Base-by-base conservation (phyloP, 345 rosid genomes). In the Boechera retrofracta region DNA sequence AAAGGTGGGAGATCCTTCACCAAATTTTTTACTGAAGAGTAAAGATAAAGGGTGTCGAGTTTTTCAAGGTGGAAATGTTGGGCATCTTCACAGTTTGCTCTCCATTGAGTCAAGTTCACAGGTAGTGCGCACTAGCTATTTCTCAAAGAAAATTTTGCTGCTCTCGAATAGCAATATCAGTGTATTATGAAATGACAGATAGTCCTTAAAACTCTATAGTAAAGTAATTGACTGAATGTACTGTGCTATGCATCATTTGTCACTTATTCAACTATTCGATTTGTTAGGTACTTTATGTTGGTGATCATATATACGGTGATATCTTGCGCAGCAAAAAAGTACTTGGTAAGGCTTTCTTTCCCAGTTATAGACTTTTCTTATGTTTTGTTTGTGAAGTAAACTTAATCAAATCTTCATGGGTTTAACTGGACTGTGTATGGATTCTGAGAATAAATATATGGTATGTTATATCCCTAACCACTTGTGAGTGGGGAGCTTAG, bases 241-340 rank as follows among this genome's bases (percentile, higher is more conserved):
- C 67, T 4, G 28, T 24, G 31, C 6, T 32, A 26, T 66, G 42
- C 39, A 21, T 78, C 45, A 33, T 16, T 45, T 58, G 33, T 55
- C 52, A 54, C 77, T 69, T 62, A 36, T 52, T 32, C 63, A 51
- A 8, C 47, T 42, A n/a, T 33, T 58, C 2, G 5, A 21, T 80
- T 69, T 80, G 35, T 39, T 78, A 95, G 99, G 98, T 91, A 71
- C 96, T 95, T 67, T 92, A 95, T 76, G 98, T 91, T 73, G 99
- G 99, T 21, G 99, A 95, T 81, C 99, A 95, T 81, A 92, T 95
- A 74, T 95, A 95, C 58, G 98, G 98, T 82, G 99, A 95, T 80
- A 95, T 95, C 65, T 77, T 92, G 79, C 98, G 97, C 77, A 92
- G 99, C 89, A 92, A 92, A 83, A 92, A 92, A 79, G 83, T 91